Base-by-base conservation (phyloP, 176 grass and related monocot species). In the Neostapfia colusana region DNA sequence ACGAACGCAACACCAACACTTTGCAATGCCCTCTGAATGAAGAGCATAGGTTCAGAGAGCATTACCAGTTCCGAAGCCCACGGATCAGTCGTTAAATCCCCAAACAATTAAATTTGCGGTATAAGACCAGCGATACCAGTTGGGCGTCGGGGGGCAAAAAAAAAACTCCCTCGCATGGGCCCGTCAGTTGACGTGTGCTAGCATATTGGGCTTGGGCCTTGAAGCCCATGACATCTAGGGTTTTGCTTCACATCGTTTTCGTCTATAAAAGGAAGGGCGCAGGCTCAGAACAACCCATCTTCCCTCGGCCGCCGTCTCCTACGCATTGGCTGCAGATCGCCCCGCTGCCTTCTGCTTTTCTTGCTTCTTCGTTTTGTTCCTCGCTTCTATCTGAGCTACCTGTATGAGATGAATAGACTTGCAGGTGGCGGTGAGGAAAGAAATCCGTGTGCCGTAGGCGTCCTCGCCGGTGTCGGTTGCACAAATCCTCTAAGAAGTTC, bases 401-500 rank as follows among this genome's bases (percentile, higher is more conserved):
- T 0, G 10, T n/a, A 6, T 31, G 31, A 31, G 31, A 10, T 12
- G 20, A 8, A 0, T 6, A 6, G 18, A 37, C 3, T 56, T 3
- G 10, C 3, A 11, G 0, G 20, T 37, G 60, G 88, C 91, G 15
- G 84, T 91, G 91, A 93, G 79, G 91, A 93, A 76, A 62, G 44
- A 90, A 82, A 50, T 71, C 35, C 18, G 1, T 88, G 85, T 90
- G 79, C 88, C 85, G 45, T 42, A 91, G 91, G 70, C 65, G 61
- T 88, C 65, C 31, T 31, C 70, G 57, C 55, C 85, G 82, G 45
- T 93, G 91, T 85, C 82, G 91, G 91, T 64, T 61, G 10, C 91
- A 93, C 85, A 83, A 83, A 85, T 75, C 91, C 91, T 93, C 91
- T 93, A 93, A 93, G 91, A 93, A 93, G 91, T 93, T 93, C 91